Evolutionary conservation across 2,329 filamentous ascomycete species (phyloP), one percentile per base, ranked within the genome.

Genomic region (Sporothrix inflata): DNA sequence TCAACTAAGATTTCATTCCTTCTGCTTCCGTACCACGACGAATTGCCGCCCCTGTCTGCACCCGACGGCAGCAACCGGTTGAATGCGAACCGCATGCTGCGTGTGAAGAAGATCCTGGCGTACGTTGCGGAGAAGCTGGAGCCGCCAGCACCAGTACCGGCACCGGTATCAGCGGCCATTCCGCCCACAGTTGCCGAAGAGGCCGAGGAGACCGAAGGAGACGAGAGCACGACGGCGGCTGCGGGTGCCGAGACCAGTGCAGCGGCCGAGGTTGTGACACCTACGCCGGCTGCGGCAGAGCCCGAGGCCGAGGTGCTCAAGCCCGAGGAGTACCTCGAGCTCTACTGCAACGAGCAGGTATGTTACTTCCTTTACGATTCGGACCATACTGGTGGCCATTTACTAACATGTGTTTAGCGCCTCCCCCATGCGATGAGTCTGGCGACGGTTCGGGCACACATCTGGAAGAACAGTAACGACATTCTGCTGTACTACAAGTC

Each of bases 391-490:
- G 21, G 21, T 16, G 0, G 71, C 11, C 38, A 11, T 45, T 47
- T 27, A 38, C 73, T 69, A 66, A 72, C 66, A 72, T 66, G 55
- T 45, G n/a, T 30, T 51, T 74, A 90, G 87, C 81, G 92, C 73
- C 85, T 98, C 34, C 88, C 92, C 1, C 89, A 91, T 7, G 92
- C 91, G 42, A 98, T 97, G 91, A 98, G 92, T 47, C 88, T 99
- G n/a, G 94, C 94, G 4, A 98, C 94, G 0, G 90, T 99, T 57
- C 91, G 95, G 42, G 91, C 94, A 2, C 94, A 97, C 79, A 86
- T 98, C 70, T 99, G 96, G 96, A 94, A 97, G 77, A 94, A 93
- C 57, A 94, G 94, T n/a, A 94, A 92, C 77, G 96, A 99, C 81
- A 92, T 99, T 75, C 83, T 97, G 70, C 85, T 99, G 67, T 89